phyloP scores from a whole-genome alignment of 2,329 filamentous ascomycete species.

The Aspergillus oerlinghausenensis region DNA sequence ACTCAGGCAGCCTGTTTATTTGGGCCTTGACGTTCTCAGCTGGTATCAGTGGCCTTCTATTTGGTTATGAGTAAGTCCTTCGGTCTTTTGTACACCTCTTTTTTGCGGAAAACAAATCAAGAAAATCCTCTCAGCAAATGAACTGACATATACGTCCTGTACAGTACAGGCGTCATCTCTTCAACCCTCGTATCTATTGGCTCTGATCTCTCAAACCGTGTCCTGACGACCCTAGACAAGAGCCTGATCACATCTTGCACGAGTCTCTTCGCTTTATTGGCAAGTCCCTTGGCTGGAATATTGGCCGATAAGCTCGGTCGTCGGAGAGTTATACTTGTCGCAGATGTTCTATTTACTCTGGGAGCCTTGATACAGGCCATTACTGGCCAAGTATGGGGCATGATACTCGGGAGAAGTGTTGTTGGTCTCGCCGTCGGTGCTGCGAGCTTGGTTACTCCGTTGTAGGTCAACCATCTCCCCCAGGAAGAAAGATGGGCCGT shows the following conservation, averaged over 20 bases:
- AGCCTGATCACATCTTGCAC: constrained; percentile 56
- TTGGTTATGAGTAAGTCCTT: constrained; percentile 54
- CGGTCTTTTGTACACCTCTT: neutral
- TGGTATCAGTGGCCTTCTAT: constrained; percentile 55
- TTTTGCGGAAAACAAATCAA: neutral
- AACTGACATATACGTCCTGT: constrained; percentile 14
- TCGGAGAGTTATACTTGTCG: constrained; percentile 44
- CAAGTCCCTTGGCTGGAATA: constrained; percentile 51
- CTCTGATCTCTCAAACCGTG: constrained; percentile 48
- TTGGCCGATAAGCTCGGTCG: constrained; percentile 48
- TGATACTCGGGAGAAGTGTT: constrained; percentile 44
- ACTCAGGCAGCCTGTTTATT: constrained; percentile 43
- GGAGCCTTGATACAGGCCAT: constrained; percentile 42
- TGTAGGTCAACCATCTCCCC: constrained; percentile 41
- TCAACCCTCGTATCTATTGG: constrained; percentile 55
- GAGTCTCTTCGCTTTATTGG: constrained; percentile 54
- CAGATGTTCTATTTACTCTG: constrained; percentile 43
- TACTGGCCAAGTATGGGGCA: constrained; percentile 38
- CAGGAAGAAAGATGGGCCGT: neutral
- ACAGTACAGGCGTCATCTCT: constrained; percentile 57
- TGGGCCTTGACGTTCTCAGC: constrained; percentile 55
- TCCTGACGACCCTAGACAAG: constrained; percentile 53
- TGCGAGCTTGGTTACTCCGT: constrained; percentile 71
- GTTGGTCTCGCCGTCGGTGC: constrained; percentile 46
- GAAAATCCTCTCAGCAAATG: neutral